phyloP scores from a whole-genome alignment of 75 land plant species.

The Sequoiadendron giganteum region DNA sequence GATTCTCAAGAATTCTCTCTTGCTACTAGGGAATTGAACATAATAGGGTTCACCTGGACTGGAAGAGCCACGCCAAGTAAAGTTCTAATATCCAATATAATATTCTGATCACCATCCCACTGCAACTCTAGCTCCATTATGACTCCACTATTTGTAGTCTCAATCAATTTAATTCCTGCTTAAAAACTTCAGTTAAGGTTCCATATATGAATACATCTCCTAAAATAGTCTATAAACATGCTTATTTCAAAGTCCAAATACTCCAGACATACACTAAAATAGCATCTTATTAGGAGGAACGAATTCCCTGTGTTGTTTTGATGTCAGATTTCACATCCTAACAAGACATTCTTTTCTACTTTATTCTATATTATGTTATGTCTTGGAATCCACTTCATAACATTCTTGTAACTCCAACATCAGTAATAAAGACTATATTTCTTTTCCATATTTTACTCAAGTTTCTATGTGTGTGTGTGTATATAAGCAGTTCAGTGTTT shows the following conservation, averaged over 20 bases:
- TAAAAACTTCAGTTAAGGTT: not conserved
- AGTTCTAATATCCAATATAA: conserved; percentile 64
- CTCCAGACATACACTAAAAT: not conserved
- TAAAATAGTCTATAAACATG: not conserved
- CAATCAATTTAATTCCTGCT: conserved; percentile 63
- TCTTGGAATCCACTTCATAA: not conserved
- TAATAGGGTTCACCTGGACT: conserved; percentile 60
- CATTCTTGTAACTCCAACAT: not conserved
- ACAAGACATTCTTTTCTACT: not conserved
- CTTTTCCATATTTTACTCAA: not conserved
- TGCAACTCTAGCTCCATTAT: conserved; percentile 77
- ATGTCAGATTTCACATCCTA: not conserved
- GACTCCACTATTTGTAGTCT: conserved; percentile 44
- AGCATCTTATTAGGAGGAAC: not conserved
- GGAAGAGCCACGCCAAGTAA: conserved; percentile 71
- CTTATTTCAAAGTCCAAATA: not conserved
- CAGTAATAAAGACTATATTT: not conserved
- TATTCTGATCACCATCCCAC: conserved; percentile 89
- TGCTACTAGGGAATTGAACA: not conserved
- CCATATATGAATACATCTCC: not conserved
- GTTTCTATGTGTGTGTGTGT: not conserved
- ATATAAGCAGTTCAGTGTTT: not conserved
- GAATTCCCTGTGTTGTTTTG: not conserved
- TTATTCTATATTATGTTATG: not conserved
- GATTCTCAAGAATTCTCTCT: not conserved